Conservation (phyloP, 768 basidiomycete species). For the Naganishia antarctica region DNA sequence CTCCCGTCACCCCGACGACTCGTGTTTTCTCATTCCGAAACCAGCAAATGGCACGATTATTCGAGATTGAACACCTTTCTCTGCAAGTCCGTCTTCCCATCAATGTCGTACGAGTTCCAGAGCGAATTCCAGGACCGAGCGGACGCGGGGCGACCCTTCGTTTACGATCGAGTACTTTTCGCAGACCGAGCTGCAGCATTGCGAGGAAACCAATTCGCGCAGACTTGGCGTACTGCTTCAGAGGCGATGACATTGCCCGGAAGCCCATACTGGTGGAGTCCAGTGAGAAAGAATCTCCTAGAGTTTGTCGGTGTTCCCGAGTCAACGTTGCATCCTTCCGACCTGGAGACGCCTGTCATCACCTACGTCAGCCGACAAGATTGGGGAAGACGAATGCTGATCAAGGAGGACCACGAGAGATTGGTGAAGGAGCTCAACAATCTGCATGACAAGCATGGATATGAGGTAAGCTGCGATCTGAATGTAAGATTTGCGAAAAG, state of each 20-base stretch:
- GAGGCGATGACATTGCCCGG: constrained; percentile 71
- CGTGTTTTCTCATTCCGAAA: constrained; percentile 68
- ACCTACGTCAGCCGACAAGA: constrained; percentile 86
- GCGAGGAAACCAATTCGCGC: constrained; percentile 61
- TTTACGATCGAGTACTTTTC: constrained; percentile 81
- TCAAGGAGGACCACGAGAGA: constrained; percentile 67
- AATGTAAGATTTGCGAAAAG: too few relatives aligned
- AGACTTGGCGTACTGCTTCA: constrained; percentile 70
- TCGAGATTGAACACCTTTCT: constrained; percentile 87
- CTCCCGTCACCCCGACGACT: constrained; percentile 71
- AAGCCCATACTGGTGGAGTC: constrained; percentile 76
- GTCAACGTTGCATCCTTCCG: constrained; percentile 29
- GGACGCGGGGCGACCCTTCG: constrained; percentile 63
- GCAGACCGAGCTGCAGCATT: constrained; percentile 82
- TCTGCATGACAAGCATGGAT: constrained; percentile 66
- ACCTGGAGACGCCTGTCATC: constrained; percentile 64
- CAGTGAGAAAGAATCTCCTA: constrained; percentile 64
- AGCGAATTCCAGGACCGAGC: constrained; percentile 79
- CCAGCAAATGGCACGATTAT: constrained; percentile 82
- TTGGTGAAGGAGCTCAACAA: constrained; percentile 70
- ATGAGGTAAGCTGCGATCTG: constrained; percentile 57
- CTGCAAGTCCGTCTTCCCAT: constrained; percentile 73
- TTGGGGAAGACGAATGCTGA: constrained; percentile 81
- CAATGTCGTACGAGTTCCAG: constrained; percentile 69
- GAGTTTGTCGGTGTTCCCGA: constrained; percentile 57